These are phyloP conservation scores for Fusarium marasasianum DNA, from an alignment of 2,329 filamentous ascomycete species.

Conservation along the genomic window DNA sequence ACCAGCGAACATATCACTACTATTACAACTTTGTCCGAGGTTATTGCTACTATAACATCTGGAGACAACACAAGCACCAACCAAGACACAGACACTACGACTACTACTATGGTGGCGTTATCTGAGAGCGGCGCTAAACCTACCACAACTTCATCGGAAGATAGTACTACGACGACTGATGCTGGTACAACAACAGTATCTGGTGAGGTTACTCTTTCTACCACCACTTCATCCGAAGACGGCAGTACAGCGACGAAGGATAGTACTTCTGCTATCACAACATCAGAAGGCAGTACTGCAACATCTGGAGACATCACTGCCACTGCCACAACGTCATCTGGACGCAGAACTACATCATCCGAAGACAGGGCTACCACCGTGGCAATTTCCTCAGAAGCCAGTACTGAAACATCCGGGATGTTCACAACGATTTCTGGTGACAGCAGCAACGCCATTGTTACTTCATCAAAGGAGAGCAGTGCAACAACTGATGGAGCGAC, in stretches of 20 bases:
- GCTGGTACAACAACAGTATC: rapidly evolving
- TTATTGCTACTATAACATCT: rapidly evolving
- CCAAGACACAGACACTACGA: not conserved
- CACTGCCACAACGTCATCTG: not conserved
- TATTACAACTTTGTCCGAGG: not conserved
- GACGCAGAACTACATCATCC: no score
- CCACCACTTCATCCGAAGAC: not conserved
- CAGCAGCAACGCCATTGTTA: not conserved
- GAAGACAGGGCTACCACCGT: no score
- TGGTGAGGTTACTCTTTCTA: rapidly evolving
- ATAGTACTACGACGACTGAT: not conserved
- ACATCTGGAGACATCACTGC: not conserved
- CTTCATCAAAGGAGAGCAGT: not conserved
- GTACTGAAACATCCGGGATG: no score
- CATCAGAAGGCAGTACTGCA: not conserved
- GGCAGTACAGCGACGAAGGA: not conserved
- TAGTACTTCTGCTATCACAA: not conserved
- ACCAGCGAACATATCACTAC: rapidly evolving
- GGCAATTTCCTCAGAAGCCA: no score
- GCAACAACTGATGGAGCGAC: not conserved
- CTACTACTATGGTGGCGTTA: not conserved
- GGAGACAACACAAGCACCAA: not conserved
- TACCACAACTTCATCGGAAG: rapidly evolving
- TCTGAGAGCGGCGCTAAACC: not conserved
- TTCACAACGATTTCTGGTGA: not conserved